These are phyloP conservation scores for Syzygium aromaticum DNA, from an alignment of 345 rosid species.

Conservation along the genomic window DNA sequence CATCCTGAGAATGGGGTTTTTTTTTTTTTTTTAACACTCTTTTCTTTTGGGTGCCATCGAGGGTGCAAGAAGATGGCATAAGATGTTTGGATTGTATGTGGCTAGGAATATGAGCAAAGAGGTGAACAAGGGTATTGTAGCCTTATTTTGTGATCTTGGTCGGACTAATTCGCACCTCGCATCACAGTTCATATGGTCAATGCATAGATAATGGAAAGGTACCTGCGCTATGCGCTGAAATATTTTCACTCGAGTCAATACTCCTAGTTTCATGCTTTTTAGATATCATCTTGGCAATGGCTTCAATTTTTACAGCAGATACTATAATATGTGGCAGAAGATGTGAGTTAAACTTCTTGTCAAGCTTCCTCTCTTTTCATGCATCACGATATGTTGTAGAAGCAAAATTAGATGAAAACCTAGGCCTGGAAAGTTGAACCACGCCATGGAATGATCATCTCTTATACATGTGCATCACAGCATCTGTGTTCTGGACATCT, in stretches of 20 bases:
- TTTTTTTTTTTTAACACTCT: neutral
- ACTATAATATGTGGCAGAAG: neutral
- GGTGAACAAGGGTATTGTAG: neutral
- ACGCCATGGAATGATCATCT: neutral
- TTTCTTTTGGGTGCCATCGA: neutral
- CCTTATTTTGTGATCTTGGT: neutral
- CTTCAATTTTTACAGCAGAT: neutral
- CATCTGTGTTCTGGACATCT: neutral
- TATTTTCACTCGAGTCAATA: neutral
- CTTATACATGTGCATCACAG: neutral
- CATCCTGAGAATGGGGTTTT: neutral
- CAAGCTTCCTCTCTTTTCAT: neutral
- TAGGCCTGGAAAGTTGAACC: neutral
- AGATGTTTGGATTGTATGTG: neutral
- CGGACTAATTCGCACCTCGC: neutral
- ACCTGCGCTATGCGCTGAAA: neutral
- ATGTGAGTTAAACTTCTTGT: neutral
- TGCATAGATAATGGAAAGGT: neutral
- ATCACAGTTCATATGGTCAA: neutral
- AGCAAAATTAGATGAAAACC: neutral
- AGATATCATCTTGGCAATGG: neutral
- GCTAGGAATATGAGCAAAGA: neutral
- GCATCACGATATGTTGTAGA: neutral
- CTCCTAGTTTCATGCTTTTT: neutral
- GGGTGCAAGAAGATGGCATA: neutral